These are phyloP conservation scores for Dictyostelium brefeldianum DNA, from an alignment of 78 protist species.

Conservation along the genomic window DNA sequence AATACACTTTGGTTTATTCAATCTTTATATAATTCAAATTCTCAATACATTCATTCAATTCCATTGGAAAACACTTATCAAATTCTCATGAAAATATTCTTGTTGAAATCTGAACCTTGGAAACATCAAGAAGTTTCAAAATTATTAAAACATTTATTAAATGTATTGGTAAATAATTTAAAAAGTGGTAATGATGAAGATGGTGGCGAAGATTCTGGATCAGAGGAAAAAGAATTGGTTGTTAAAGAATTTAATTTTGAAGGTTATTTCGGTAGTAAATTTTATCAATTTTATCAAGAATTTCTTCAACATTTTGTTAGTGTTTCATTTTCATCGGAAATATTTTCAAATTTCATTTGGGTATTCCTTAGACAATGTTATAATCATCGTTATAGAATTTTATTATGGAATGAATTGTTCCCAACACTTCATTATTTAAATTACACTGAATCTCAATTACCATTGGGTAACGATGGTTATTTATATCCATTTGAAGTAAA, in stretches of 20 bases:
- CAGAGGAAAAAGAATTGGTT: neutral
- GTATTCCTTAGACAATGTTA: conserved; percentile 44
- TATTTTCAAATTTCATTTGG: conserved; percentile 52
- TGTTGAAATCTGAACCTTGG: conserved; percentile 57
- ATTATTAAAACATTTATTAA: conserved; percentile 27
- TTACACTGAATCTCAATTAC: conserved; percentile 18
- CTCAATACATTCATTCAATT: conserved; percentile 62
- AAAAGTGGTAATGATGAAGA: neutral
- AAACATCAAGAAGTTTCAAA: neutral
- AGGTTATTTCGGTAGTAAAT: conserved; percentile 43
- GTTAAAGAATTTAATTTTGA: conserved; percentile 56
- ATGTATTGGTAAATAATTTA: neutral
- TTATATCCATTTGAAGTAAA: conserved; percentile 25
- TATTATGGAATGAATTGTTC: conserved; percentile 62
- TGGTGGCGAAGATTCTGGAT: neutral
- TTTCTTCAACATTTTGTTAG: conserved; percentile 26
- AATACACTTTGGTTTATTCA: conserved; percentile 17
- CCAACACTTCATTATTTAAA: conserved; percentile 32
- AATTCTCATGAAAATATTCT: conserved; percentile 44
- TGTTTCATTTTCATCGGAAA: conserved; percentile 41
- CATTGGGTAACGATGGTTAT: conserved; percentile 53
- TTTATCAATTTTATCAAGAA: conserved; percentile 61
- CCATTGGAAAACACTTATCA: conserved; percentile 56
- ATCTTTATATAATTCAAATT: conserved; percentile 21
- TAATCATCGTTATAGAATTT: conserved; percentile 5